Base-by-base conservation (phyloP, 306 rosid genomes). In the Amphicarpaea edgeworthii region DNA sequence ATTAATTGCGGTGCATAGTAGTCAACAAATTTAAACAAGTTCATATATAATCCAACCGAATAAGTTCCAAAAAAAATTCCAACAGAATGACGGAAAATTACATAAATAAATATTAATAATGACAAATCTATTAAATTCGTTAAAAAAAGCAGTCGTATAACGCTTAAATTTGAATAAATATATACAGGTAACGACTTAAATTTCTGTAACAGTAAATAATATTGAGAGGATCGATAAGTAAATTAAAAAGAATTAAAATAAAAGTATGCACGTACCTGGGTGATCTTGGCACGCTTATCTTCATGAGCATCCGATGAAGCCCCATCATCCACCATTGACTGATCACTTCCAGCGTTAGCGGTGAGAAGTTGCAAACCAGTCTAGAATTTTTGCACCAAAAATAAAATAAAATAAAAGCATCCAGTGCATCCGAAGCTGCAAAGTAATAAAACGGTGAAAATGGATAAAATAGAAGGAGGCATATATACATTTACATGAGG, bases 301-400 rank as follows among this genome's bases (percentile, higher is more conserved):
- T 89, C 87, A n/a, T n/a, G n/a, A 40, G 71, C 83, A 62, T 94
- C 90, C 1, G 97, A 86, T 45, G 97, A 88, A 80, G 84, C 67
- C 19, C 92, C 98, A 78, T 95, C 97, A 54, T 90, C 96, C 20
- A 95, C 87, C 47, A 82, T 87, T 15, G 98, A 95, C 73, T 95
- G 88, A 80, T 95, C 97, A 38, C 98, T 95, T 9, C 93, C 88
- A 0, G 90, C 83, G 69, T 95, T 90, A 1, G 89, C 93, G 62
- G 90, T 93, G 15, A 88, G 85, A 54, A 95, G 97, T 72, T 85
- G 96, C 46, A 95, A 74, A 16, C 96, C 92, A 16, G 95, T 95
- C 98, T 94, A 79, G 2, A 71, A 30, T 2, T 10, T 42, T 65
- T 26, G 2, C 7, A 57, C 1, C 6, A 20, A 1, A 26, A 43